These are phyloP conservation scores for Potentilla sterilis DNA, from an alignment of 306 rosid species.

Conservation along the genomic window DNA sequence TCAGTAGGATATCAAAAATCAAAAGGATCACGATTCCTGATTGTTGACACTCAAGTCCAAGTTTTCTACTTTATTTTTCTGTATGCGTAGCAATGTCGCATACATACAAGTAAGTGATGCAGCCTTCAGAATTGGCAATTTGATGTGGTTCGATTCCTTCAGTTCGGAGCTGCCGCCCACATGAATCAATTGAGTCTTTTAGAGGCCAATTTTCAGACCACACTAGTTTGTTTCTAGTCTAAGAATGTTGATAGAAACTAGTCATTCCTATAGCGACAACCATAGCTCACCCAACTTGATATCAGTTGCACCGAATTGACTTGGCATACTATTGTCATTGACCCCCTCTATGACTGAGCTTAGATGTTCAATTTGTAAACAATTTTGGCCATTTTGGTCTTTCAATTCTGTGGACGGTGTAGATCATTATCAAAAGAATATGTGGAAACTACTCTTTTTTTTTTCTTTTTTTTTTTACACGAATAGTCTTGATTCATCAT, in stretches of 20 bases:
- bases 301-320: background rate
- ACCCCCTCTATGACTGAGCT: background rate
- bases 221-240: background rate
- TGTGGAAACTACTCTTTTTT: background rate
- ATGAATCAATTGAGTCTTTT: background rate
- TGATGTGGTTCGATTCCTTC: background rate
- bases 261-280: conserved; percentile 8
- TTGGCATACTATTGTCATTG: background rate
- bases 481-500: background rate
- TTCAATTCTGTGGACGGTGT: background rate
- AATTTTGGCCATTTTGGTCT: background rate
- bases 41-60: conserved; percentile 16
- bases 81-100: background rate
- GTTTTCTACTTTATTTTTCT: background rate
- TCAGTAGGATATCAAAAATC: conserved; percentile 30
- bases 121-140: background rate
- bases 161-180: background rate
- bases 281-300: background rate
- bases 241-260: conserved; percentile 11
- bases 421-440: background rate
- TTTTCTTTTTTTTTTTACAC: background rate
- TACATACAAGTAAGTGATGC: background rate
- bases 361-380: background rate
- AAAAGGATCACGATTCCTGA: conserved; percentile 20
- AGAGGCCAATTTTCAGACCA: conserved; percentile 8